Conservation (phyloP, 345 rosid genomes). For the Lumnitzera racemosa region DNA sequence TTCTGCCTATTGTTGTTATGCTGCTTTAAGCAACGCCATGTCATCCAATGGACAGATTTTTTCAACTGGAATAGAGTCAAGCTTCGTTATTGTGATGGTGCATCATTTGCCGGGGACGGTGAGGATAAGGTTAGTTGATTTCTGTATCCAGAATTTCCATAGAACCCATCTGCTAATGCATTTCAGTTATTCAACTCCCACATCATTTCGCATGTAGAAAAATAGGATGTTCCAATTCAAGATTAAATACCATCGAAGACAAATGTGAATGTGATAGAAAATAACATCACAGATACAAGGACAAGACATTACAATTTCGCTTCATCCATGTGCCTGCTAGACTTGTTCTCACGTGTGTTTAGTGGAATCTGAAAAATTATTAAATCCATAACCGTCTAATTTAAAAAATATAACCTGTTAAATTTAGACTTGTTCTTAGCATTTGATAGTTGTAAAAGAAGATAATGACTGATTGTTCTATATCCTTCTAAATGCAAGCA, state of each 20-base stretch:
- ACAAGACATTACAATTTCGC: no score
- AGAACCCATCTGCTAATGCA: background rate
- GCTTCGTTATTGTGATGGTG: slow-evolving; percentile 92
- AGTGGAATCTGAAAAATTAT: no score
- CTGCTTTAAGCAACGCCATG: background rate
- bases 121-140: slow-evolving; percentile 23
- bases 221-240: no score
- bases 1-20: background rate
- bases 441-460: background rate
- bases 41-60: slow-evolving; percentile 11
- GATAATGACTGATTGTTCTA: background rate
- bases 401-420: no score
- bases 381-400: no score
- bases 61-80: slow-evolving; percentile 93
- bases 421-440: background rate
- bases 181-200: background rate
- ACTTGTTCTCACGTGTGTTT: no score
- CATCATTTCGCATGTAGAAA: no score
- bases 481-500: background rate
- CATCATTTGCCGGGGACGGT: slow-evolving; percentile 76
- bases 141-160: background rate
- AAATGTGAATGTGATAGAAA: no score
- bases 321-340: no score
- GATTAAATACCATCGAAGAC: no score
- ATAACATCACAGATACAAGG: no score